Conservation (phyloP, 345 rosid genomes). For the Viola odorata region DNA sequence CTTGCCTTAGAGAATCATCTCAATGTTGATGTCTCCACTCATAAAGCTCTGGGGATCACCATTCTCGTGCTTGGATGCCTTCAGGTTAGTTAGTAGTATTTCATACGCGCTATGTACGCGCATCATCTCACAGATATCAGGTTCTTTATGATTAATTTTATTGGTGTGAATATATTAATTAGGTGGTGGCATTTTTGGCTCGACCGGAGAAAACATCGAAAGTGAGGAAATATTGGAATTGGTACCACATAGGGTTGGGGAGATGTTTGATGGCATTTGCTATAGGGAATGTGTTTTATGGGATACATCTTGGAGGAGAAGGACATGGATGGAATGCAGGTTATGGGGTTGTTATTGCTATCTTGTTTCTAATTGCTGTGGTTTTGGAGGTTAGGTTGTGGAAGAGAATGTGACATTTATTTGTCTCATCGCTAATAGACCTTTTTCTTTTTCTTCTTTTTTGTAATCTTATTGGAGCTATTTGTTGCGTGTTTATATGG, state of each 20-base stretch:
- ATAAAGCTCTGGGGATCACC: constrained; percentile 59
- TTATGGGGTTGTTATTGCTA: constrained; percentile 44
- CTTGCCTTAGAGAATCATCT: constrained; percentile 47
- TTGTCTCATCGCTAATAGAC: too few species aligned
- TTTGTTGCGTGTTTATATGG: too few species aligned
- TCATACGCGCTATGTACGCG: too few species aligned
- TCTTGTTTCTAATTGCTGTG: constrained; percentile 33
- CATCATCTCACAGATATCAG: not conserved
- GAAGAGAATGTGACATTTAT: constrained; percentile 26
- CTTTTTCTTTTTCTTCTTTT: too few species aligned
- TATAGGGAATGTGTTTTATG: constrained; percentile 70
- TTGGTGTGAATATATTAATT: not conserved
- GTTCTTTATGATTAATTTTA: not conserved
- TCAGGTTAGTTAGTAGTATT: constrained; percentile 52
- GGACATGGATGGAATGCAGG: constrained; percentile 60
- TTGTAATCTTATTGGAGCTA: too few species aligned
- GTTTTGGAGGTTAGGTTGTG: constrained; percentile 42
- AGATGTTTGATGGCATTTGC: constrained; percentile 50
- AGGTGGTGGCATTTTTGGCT: constrained; percentile 64
- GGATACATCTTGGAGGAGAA: constrained; percentile 57
- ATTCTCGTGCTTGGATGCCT: constrained; percentile 76
- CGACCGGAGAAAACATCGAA: constrained; percentile 55
- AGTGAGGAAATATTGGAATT: constrained; percentile 65
- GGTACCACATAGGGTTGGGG: constrained; percentile 68
- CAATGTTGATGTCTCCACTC: constrained; percentile 37